Evolutionary conservation across 192 early-diverging fungal genomes (phyloP).

Genomic region (Podila minutissima): DNA sequence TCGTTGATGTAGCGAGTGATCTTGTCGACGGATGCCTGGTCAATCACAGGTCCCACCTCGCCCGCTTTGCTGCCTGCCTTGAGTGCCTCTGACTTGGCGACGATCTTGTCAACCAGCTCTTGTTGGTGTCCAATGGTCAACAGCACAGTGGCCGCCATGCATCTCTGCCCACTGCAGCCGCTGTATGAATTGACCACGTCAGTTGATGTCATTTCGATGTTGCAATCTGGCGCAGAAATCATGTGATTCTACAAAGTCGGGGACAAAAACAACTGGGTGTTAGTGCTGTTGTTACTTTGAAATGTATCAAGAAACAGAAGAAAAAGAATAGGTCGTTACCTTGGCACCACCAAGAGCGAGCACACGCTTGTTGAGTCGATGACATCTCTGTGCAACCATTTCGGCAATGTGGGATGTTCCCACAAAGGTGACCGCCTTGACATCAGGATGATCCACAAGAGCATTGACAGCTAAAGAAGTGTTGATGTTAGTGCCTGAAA

Average conservation of each 20-base stretch:
- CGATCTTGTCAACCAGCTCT: slow-evolving; percentile 68
- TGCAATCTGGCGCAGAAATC: slow-evolving; percentile 79
- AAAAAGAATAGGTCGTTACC: slow-evolving; percentile 14
- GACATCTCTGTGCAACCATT: slow-evolving; percentile 56
- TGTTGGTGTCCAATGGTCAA: slow-evolving; percentile 76
- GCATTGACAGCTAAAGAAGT: slow-evolving; percentile 55
- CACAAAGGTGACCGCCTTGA: slow-evolving; percentile 82
- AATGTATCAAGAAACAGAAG: not conserved
- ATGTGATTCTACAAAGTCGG: slow-evolving; percentile 69
- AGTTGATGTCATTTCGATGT: slow-evolving; percentile 80
- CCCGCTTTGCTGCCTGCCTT: slow-evolving; percentile 61
- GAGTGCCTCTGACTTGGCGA: slow-evolving; percentile 65
- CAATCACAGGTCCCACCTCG: slow-evolving; percentile 82
- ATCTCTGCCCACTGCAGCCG: slow-evolving; percentile 83
- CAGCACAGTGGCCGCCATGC: slow-evolving; percentile 81
- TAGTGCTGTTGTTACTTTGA: no score
- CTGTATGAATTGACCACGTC: slow-evolving; percentile 82
- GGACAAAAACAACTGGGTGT: not conserved
- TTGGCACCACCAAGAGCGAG: slow-evolving; percentile 78
- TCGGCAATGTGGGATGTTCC: slow-evolving; percentile 84
- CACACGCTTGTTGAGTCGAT: slow-evolving; percentile 71
- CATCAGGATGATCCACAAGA: slow-evolving; percentile 68
- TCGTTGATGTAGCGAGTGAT: slow-evolving; percentile 73
- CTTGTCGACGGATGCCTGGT: slow-evolving; percentile 65
- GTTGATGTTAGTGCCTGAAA: no score